Evolutionary conservation across 2,329 filamentous ascomycete species (phyloP).

Genomic region (Fusarium sp.): DNA sequence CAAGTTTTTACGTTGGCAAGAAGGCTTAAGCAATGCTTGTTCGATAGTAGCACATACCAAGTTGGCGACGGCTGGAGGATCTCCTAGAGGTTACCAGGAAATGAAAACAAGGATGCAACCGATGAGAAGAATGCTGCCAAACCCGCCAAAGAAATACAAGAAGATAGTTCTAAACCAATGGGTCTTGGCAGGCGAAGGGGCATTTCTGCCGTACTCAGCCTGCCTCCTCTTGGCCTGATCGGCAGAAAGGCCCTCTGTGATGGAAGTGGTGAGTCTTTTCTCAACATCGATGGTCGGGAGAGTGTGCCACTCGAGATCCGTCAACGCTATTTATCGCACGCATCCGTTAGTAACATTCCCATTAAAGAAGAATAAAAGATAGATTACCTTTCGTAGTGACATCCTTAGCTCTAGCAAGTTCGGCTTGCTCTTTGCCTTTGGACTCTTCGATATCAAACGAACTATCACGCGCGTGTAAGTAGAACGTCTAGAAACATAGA

Average conservation of each 20-base stretch:
- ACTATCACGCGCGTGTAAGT: background rate
- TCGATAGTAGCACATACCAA: background rate
- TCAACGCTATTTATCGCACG: background rate
- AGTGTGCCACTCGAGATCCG: constrained; percentile 24
- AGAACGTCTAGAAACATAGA: fast-evolving
- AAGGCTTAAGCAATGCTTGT: background rate
- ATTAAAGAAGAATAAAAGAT: fast-evolving
- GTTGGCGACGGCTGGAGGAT: constrained; percentile 12
- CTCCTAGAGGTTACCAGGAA: constrained; percentile 18
- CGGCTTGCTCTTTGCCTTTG: constrained; percentile 14
- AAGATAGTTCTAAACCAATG: constrained; percentile 28
- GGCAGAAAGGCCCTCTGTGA: background rate
- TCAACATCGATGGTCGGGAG: constrained; percentile 3
- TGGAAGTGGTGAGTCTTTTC: constrained; percentile 21
- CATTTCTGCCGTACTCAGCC: constrained; percentile 18
- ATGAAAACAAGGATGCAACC: constrained; percentile 11
- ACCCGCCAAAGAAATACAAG: constrained; percentile 17
- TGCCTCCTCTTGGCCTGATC: constrained; percentile 4
- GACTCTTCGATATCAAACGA: constrained; percentile 23
- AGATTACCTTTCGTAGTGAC: background rate
- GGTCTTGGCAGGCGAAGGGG: constrained; percentile 4
- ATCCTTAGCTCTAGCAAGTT: constrained; percentile 3
- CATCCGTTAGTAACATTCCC: fast-evolving
- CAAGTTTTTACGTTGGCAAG: background rate
- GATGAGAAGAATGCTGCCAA: constrained; percentile 3